phyloP scores from a whole-genome alignment of 208 protist genomes.

The Sergeia podlipaevii region DNA sequence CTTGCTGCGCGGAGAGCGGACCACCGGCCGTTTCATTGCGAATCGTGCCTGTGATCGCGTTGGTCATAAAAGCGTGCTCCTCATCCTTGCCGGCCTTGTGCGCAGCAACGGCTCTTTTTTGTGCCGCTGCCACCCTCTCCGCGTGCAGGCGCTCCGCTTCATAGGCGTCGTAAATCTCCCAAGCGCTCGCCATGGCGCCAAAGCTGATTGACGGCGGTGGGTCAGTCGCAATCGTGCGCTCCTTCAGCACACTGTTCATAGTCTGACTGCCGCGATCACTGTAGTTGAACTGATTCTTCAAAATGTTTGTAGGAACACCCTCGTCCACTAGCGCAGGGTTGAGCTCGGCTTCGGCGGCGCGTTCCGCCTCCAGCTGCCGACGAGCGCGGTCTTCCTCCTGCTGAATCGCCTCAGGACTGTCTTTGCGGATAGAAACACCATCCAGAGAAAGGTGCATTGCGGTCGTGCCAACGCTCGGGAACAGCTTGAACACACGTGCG shows the following conservation, averaged over 20 bases:
- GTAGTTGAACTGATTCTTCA: slow-evolving; percentile 99
- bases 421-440: slow-evolving; percentile 77
- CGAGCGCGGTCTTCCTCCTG: slow-evolving; percentile 82
- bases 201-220: slow-evolving; percentile 90
- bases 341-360: slow-evolving; percentile 73
- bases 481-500: slow-evolving; percentile 85
- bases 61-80: slow-evolving; percentile 23
- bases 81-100: slow-evolving; percentile 78
- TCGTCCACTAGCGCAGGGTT: slow-evolving; percentile 84
- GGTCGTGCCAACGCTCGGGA: slow-evolving; percentile 84
- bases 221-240: slow-evolving; percentile 87
- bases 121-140: slow-evolving; percentile 66
- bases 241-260: slow-evolving; percentile 89
- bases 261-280: slow-evolving; percentile 95
- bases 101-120: slow-evolving; percentile 56
- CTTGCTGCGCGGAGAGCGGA: slow-evolving; percentile 40
- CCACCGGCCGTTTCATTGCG: slow-evolving; percentile 14
- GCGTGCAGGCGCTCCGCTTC: slow-evolving; percentile 87
- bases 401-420: slow-evolving; percentile 84
- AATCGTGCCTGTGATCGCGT: slow-evolving; percentile 19
- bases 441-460: slow-evolving; percentile 84
- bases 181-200: slow-evolving; percentile 87
- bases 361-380: slow-evolving; percentile 61
- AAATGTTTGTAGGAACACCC: slow-evolving; percentile 80
- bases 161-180: slow-evolving; percentile 96